Base-by-base conservation (phyloP, 2,329 filamentous ascomycete species). In the Chaetomiaceae sp. region DNA sequence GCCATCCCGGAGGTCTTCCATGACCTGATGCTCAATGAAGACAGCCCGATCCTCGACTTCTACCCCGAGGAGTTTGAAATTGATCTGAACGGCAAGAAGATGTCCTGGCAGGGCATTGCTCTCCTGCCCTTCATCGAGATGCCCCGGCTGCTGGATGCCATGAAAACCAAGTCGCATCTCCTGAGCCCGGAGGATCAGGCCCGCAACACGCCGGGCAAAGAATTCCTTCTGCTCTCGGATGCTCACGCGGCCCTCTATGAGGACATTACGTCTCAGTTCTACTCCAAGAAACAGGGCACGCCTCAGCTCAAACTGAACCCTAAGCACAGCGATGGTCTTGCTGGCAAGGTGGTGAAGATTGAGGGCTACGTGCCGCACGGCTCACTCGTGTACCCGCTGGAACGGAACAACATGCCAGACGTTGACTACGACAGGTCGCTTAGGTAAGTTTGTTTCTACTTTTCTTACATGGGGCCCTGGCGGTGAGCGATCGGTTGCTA, bases 31-130 rank as follows among this genome's bases (percentile, higher is more conserved):
- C 84, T 83, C 20, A 75, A 94, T 9, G 75, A 85, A 12, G 81
- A 95, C 37, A 96, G 89, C 60, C 83, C 89, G 38, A 97, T 98
- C 58, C 88, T 95, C 55, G 91, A 98, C 64, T 98, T 98, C 65
- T 98, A 98, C 59, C 94, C 94, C 0, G 86, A 90, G 60, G 88
- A 95, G 19, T 98, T 98, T 58, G 81, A 86, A 14, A 78, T 97
- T 43, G 93, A 98, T 65, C 70, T 97, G 34, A 98, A 98, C 56
- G 93, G 93, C 45, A 97, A 97, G 72, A 98, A 97, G 64, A 94
- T 96, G 69, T 88, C 89, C 0, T 98, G 94, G 93, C 91, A 97
- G 65, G 93, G 93, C 53, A 85, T 98, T 43, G 89, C 88, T 3
- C 72, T 98, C 17, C 75, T 98, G 27, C 93, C 93, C 0, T 98